phyloP scores from a whole-genome alignment of 202 grass and related monocot species.

The Thinopyrum obtusiflorum region DNA sequence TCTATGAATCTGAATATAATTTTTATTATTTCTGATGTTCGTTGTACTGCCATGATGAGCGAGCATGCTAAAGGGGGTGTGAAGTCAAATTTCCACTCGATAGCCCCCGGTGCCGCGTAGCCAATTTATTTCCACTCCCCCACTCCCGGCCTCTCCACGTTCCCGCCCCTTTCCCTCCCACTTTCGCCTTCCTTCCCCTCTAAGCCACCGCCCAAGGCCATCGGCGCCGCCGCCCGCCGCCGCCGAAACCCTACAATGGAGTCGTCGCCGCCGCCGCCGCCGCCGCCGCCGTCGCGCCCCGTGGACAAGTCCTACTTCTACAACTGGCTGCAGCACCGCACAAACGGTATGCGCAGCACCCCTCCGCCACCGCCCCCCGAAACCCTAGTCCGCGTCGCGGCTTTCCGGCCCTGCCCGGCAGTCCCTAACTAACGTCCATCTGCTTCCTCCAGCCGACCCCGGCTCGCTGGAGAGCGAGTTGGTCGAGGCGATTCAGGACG shows the following conservation, averaged over 20 bases:
- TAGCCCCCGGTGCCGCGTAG: no score
- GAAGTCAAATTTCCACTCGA: no score
- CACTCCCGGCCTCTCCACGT: background rate
- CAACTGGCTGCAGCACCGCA: background rate
- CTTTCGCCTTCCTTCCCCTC: background rate
- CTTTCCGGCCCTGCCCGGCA: background rate
- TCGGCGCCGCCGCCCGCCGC: background rate
- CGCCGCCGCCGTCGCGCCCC: background rate
- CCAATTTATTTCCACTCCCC: no score
- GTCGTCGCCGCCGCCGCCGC: background rate
- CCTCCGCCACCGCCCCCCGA: background rate
- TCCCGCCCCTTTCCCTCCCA: background rate
- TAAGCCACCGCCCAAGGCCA: background rate
- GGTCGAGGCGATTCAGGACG: background rate
- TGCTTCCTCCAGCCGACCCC: background rate
- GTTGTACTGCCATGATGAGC: no score
- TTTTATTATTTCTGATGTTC: no score
- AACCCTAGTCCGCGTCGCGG: background rate
- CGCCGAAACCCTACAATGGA: background rate
- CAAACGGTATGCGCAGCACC: background rate
- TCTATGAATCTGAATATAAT: no score
- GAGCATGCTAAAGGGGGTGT: no score
- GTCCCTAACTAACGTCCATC: background rate
- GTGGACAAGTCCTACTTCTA: constrained; percentile 28
- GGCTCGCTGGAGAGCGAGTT: background rate